These are phyloP conservation scores for Penicillium taxi DNA, from an alignment of 495 filamentous ascomycete species.

Conservation along the genomic window DNA sequence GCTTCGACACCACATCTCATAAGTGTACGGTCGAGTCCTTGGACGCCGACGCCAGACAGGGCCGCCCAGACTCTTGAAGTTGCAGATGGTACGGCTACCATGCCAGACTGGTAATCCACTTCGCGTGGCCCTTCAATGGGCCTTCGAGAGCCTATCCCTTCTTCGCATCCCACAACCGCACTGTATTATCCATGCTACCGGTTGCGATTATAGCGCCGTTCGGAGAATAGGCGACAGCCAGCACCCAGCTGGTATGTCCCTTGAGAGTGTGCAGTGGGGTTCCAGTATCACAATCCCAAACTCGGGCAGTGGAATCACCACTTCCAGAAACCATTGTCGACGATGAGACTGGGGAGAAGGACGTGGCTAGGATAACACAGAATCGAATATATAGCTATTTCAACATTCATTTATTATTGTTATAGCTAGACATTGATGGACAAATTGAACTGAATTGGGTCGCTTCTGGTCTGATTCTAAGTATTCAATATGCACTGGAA, in stretches of 20 bases:
- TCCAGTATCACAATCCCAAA: constrained; percentile 95
- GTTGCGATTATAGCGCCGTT: constrained; percentile 78
- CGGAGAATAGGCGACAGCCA: constrained; percentile 79
- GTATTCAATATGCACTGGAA: no score
- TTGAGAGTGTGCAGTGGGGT: constrained; percentile 85
- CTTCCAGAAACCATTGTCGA: constrained; percentile 80
- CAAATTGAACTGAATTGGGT: no score
- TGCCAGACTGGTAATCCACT: constrained; percentile 79
- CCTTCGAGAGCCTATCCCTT: constrained; percentile 69
- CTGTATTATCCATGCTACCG: constrained; percentile 87
- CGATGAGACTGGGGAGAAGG: constrained; percentile 78
- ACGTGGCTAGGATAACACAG: constrained; percentile 82
- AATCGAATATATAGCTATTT: no score
- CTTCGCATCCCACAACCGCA: constrained; percentile 82
- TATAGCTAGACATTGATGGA: no score
- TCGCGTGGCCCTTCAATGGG: constrained; percentile 80
- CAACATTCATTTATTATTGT: no score
- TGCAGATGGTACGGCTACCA: constrained; percentile 95
- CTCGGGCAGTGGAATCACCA: constrained; percentile 83
- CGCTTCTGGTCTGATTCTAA: no score
- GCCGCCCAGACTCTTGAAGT: constrained; percentile 60
- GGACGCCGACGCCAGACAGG: constrained; percentile 76
- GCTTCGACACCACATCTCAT: constrained; percentile 73
- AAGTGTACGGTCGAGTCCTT: constrained; percentile 87
- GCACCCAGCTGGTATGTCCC: constrained; percentile 89